Conservation (phyloP, 108 stramenopile species). For the Craspedostauros australis region DNA sequence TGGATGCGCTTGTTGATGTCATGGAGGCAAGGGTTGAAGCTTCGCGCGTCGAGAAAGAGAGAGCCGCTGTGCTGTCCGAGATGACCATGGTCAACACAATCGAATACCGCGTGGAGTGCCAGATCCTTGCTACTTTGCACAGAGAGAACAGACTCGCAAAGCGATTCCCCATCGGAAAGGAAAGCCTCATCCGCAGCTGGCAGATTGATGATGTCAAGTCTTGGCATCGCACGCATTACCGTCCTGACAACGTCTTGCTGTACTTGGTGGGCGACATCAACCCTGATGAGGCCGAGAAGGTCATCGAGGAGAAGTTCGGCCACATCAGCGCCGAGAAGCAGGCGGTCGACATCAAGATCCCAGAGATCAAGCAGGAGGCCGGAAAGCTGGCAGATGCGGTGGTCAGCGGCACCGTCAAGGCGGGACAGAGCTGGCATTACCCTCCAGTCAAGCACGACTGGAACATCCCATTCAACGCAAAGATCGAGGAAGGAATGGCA, state of each 20-base stretch:
- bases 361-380: conserved; percentile 70
- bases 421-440: conserved; percentile 86
- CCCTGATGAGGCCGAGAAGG: conserved; percentile 64
- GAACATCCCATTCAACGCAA: conserved; percentile 36
- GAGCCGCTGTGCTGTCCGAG: conserved; percentile 91
- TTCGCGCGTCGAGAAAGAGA: conserved; percentile 92
- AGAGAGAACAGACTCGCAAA: conserved; percentile 93
- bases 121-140: conserved; percentile 91
- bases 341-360: conserved; percentile 55
- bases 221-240: conserved; percentile 96
- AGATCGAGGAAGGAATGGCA: conserved; percentile 18
- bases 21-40: conserved; percentile 91
- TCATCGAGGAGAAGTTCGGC: conserved; percentile 87
- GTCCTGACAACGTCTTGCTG: conserved; percentile 96
- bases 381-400: conserved; percentile 72
- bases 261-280: conserved; percentile 95
- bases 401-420: conserved; percentile 68
- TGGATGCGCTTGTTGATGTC: conserved; percentile 93
- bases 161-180: conserved; percentile 97
- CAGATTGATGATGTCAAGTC: conserved; percentile 84
- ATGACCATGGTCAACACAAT: conserved; percentile 98
- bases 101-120: conserved; percentile 97
- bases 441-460: conserved; percentile 87
- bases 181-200: conserved; percentile 88
- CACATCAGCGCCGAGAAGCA: conserved; percentile 70